A percentile compares a stretch with the other conserved stretches of the same genome.
These are phyloP conservation scores for Penicillium nordicum DNA, from an alignment of 2,329 filamentous ascomycete genomes.

Conservation along the genomic window DNA sequence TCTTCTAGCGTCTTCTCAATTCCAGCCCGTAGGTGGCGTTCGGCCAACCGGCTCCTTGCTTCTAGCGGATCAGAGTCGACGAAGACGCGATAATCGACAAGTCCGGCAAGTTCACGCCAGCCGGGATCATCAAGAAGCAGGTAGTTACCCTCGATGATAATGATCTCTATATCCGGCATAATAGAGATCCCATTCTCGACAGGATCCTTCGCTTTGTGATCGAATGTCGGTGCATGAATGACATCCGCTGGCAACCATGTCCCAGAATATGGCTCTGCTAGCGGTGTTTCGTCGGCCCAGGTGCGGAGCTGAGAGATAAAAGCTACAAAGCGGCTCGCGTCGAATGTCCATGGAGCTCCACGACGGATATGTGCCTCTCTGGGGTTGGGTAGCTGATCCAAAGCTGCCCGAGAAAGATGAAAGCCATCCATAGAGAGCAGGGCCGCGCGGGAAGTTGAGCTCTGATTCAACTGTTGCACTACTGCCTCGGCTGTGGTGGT, in stretches of 20 bases:
- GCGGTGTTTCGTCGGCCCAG: conserved; percentile 24
- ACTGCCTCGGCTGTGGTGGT: conserved; percentile 33
- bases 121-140: conserved; percentile 27
- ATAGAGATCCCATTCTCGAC: conserved; percentile 29
- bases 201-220: conserved; percentile 38
- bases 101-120: conserved; percentile 33
- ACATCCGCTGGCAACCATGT: conserved; percentile 12
- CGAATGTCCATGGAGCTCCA: conserved; percentile 40
- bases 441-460: conserved; percentile 9
- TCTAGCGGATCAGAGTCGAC: conserved; percentile 39
- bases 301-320: conserved; percentile 27
- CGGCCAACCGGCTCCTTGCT: conserved; percentile 39
- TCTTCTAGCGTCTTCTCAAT: conserved; percentile 41
- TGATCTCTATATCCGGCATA: conserved; percentile 17
- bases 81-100: conserved; percentile 45
- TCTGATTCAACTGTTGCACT: conserved; percentile 25
- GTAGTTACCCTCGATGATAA: conserved; percentile 23
- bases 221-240: conserved; percentile 32
- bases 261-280: conserved; percentile 4
- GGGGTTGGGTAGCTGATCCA: conserved; percentile 33
- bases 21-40: conserved; percentile 39
- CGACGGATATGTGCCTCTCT: conserved; percentile 35
- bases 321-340: conserved; percentile 27
- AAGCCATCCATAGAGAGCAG: conserved; percentile 41
- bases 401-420: conserved; percentile 29